A percentile compares a stretch with the other conserved stretches of the same genome.
Conservation (phyloP, 768 basidiomycete genomes). For the Boletus sp. region DNA sequence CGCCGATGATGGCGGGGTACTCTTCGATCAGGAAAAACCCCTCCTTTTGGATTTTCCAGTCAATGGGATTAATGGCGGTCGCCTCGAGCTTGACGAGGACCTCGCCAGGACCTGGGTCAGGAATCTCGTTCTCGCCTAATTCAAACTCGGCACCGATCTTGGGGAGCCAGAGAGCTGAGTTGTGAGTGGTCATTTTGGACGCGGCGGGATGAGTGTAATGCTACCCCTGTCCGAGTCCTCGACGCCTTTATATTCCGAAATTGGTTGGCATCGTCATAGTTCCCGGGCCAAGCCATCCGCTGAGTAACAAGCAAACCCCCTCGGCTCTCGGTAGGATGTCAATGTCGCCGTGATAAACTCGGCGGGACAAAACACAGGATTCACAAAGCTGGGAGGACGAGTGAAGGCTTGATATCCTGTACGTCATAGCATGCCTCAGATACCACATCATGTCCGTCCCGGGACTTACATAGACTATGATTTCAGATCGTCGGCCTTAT, state of each 20-base stretch:
- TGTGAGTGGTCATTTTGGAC: background rate
- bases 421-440: no score
- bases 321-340: no score
- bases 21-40: slow-evolving; percentile 23
- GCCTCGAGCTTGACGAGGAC: slow-evolving; percentile 43
- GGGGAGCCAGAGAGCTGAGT: slow-evolving; percentile 15
- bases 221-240: background rate
- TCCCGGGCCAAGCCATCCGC: background rate
- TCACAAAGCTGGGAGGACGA: no score
- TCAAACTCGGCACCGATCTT: slow-evolving; percentile 9
- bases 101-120: slow-evolving; percentile 40
- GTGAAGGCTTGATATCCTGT: no score
- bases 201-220: background rate
- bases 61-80: slow-evolving; percentile 45
- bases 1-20: slow-evolving; percentile 39
- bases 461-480: no score
- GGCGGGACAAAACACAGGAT: no score
- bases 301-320: background rate
- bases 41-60: slow-evolving; percentile 21
- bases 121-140: slow-evolving; percentile 20
- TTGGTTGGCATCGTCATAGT: background rate
- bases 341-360: no score
- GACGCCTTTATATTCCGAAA: background rate
- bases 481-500: slow-evolving; percentile 24
- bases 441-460: no score